Evolutionary conservation across 2,329 filamentous ascomycete species (phyloP), one percentile per base, ranked within the genome.

Genomic region (Fusarium pseudoanthophilum): DNA sequence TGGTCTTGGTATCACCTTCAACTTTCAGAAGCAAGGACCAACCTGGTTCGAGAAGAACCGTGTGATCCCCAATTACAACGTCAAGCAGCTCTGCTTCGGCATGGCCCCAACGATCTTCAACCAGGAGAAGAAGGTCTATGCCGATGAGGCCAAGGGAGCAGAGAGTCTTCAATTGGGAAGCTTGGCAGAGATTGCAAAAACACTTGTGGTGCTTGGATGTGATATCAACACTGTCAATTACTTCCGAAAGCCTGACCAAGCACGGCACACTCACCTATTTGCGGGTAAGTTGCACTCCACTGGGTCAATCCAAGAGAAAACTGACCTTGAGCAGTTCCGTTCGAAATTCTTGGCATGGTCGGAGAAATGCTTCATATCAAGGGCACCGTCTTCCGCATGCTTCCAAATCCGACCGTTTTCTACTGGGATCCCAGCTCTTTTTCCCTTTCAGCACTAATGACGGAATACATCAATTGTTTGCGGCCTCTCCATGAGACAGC

Each of bases 61-160:
- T 4, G 71, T 84, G 1, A 80, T 85, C 4, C 84, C 84, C 1
- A 76, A 71, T 16, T 69, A 80, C 13, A 75, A 75, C 3, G 77
- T 85, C 36, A 85, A 85, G 64, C 77, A 82, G 51, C 65, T 84
- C 2, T 81, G 81, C 40, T 85, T 85, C 61, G 84, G 84, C 1
- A 80, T 79, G 15, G 83, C 82, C 0, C 80, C 82, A 0, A 84
- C 83, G 1, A 82, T 85, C 4, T 85, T 83, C 48, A 55, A 72
- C 30, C 64, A 63, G 11, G 67, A 75, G 21, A 67, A 70, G 1
- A 74, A 79, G 30, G 75, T 75, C 11, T 75, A 75, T 39, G 73
- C 73, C 0, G 73, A 75, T 10, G 73, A 75, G 46, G 63, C 73
- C 13, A 75, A 75, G 34, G 73, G 68, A 1, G 45, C 62, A 3